phyloP scores from a whole-genome alignment of 495 filamentous ascomycete genomes.

The Aspergillus sparsus region DNA sequence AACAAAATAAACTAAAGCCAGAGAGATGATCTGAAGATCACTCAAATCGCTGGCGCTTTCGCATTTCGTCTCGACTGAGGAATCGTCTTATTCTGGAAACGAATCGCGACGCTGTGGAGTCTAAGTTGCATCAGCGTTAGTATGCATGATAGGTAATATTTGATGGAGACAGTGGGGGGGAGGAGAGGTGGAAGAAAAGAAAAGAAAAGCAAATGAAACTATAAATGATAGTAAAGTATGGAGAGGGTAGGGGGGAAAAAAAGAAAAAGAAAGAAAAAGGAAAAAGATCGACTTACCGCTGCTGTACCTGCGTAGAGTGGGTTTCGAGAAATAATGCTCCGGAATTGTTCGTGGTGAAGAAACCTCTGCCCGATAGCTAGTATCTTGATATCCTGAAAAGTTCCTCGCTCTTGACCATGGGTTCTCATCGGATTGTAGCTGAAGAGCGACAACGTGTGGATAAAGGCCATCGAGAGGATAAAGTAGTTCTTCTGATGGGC shows the following conservation, averaged over 20 bases:
- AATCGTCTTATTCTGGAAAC: conserved; percentile 20
- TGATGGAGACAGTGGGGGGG: not conserved
- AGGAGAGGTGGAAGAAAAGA: conserved; percentile 1
- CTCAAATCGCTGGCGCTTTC: conserved; percentile 10
- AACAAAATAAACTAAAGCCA: not conserved
- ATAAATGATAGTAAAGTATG: not conserved
- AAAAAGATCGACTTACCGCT: conserved; percentile 30
- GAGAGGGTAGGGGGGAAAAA: conserved; percentile 3
- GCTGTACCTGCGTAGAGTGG: conserved; percentile 25
- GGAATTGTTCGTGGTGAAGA: conserved; percentile 34
- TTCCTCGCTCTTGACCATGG: conserved; percentile 37
- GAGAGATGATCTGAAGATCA: not conserved
- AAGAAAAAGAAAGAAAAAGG: conserved; percentile 2
- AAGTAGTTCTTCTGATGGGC: conserved; percentile 38
- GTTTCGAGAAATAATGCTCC: conserved; percentile 23
- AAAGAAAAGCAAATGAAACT: conserved; percentile 7
- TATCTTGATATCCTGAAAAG: conserved; percentile 41
- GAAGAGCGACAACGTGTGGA: conserved; percentile 44
- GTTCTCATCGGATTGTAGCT: conserved; percentile 35
- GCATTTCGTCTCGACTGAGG: conserved; percentile 18
- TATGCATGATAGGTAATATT: conserved; percentile 16
- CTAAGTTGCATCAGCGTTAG: conserved; percentile 14
- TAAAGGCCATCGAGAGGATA: conserved; percentile 43
- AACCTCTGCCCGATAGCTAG: conserved; percentile 40
- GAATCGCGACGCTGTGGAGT: conserved; percentile 16